phyloP scores from a whole-genome alignment of 2,329 filamentous ascomycete species.

The Iodosphaeria phyllophila region DNA sequence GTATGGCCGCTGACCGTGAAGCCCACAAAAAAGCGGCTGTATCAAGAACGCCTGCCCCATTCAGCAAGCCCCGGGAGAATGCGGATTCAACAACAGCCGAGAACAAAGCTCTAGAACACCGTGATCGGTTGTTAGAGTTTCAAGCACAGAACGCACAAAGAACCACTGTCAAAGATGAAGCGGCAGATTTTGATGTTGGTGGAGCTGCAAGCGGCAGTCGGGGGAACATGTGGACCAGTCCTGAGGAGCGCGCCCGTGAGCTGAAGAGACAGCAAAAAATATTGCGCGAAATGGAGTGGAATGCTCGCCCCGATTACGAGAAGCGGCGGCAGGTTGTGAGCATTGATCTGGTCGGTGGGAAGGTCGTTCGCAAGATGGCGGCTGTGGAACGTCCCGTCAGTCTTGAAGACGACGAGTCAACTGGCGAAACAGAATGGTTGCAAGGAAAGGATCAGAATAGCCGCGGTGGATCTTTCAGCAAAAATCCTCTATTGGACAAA shows the following conservation, averaged over 20 bases:
- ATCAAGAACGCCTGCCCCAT: conserved; percentile 38
- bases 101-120: conserved; percentile 53
- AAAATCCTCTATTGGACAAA: conserved; percentile 46
- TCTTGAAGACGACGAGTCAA: conserved; percentile 27
- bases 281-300: conserved; percentile 73
- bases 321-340: conserved; percentile 71
- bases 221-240: conserved; percentile 67
- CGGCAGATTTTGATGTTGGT: conserved; percentile 39
- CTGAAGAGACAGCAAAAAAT: conserved; percentile 74
- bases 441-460: conserved; percentile 18
- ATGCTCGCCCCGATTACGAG: conserved; percentile 70
- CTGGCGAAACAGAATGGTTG: conserved; percentile 6
- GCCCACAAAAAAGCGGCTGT: conserved; percentile 48
- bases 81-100: conserved; percentile 33
- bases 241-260: conserved; percentile 64
- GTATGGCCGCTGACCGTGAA: conserved; percentile 64
- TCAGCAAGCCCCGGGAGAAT: conserved; percentile 25
- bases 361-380: conserved; percentile 55
- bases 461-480: conserved; percentile 38
- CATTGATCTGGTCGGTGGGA: conserved; percentile 63
- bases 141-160: conserved; percentile 73
- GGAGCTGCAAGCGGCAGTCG: conserved; percentile 21
- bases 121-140: conserved; percentile 64
- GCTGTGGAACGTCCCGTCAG: conserved; percentile 38
- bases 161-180: conserved; percentile 76